Evolutionary conservation across 805 yeast species (phyloP).

Genomic region (Pichia scutulata): DNA sequence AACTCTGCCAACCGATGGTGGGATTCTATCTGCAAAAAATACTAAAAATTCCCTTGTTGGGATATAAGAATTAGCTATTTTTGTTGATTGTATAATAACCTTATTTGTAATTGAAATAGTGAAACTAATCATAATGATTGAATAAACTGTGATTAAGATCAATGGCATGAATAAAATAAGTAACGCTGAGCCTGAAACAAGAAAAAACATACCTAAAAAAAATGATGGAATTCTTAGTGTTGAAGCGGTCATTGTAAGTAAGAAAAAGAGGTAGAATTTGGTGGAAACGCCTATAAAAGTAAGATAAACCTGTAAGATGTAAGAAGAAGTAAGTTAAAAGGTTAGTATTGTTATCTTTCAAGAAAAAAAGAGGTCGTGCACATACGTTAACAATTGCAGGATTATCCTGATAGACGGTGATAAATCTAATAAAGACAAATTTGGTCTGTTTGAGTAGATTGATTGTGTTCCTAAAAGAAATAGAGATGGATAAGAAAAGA

Average conservation of each 20-base stretch:
- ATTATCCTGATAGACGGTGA: not conserved
- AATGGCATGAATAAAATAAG: conserved; percentile 3
- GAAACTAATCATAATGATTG: not conserved
- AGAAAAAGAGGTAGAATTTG: not conserved
- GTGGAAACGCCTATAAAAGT: conserved; percentile 1
- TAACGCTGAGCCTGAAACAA: conserved; percentile 28
- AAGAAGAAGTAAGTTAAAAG: not conserved
- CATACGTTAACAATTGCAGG: conserved; percentile 1
- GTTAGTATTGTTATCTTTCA: not conserved
- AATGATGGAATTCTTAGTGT: conserved; percentile 12
- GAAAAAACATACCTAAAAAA: conserved; percentile 12
- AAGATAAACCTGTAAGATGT: conserved; percentile 2
- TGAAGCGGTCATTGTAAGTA: not conserved
- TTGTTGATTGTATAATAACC: not conserved
- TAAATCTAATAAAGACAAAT: not conserved
- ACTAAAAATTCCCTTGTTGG: conserved; percentile 18
- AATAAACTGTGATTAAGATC: conserved; percentile 4
- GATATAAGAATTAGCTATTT: conserved; percentile 2
- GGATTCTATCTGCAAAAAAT: conserved; percentile 25
- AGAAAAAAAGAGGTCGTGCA: not conserved
- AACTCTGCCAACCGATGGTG: conserved; percentile 28
- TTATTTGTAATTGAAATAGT: not conserved
- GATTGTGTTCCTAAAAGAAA: not conserved
- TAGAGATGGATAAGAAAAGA: not conserved
- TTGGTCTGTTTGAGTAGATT: not conserved